Conservation (phyloP, 169 alveolate genomes). For the Plasmodium vinckei region DNA sequence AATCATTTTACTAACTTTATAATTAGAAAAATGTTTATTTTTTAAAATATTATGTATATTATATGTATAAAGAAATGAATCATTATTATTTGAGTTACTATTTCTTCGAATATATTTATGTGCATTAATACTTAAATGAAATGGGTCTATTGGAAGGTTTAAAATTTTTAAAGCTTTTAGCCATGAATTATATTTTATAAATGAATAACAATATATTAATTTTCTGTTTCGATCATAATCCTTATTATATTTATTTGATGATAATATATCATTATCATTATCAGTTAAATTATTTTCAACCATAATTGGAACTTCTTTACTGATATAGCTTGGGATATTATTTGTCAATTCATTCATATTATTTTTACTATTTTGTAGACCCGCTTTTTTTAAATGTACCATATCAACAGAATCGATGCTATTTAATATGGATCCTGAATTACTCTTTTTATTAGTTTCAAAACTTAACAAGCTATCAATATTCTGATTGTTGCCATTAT, state of each 20-base stretch:
- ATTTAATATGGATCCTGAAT: no score
- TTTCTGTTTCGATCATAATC: constrained; percentile 13
- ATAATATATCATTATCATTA: background rate
- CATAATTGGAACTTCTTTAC: no score
- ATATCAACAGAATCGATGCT: no score
- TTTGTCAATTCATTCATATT: no score
- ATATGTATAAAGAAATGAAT: constrained; percentile 40
- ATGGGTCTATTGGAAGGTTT: constrained; percentile 50
- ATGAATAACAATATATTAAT: constrained; percentile 56
- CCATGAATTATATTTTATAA: constrained; percentile 66
- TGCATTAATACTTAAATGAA: constrained; percentile 56
- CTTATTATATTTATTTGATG: background rate
- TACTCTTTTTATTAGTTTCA: no score
- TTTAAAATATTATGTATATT: constrained; percentile 62
- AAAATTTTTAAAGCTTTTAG: constrained; percentile 51
- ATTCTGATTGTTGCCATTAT: no score
- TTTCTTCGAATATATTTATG: constrained; percentile 23
- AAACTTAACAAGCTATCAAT: no score
- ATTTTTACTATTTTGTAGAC: no score
- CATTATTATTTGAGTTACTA: background rate
- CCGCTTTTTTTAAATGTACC: no score
- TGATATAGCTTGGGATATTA: no score
- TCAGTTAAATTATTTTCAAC: background rate
- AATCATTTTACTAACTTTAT: constrained; percentile 45
- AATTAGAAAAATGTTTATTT: constrained; percentile 51